Percentiles rank a stretch among this genome's conserved stretches.
These are phyloP conservation scores for Termitomyces sp. DNA, from an alignment of 768 basidiomycete genomes.

Conservation along the genomic window DNA sequence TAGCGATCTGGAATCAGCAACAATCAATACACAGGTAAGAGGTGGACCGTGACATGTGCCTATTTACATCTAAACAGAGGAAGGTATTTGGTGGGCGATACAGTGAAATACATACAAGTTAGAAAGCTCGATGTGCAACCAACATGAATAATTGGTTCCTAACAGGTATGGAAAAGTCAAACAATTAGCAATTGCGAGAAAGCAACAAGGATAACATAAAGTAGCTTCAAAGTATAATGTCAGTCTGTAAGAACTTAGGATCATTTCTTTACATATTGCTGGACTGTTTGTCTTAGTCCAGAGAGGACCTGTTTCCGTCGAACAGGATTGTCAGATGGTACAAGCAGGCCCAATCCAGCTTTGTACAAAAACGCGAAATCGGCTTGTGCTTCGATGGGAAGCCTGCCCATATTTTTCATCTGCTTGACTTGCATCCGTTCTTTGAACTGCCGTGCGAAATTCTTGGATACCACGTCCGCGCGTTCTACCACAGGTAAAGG, in stretches of 20 bases:
- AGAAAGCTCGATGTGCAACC: neutral
- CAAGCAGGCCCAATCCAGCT: slow-evolving; percentile 47
- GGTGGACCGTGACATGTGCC: no score
- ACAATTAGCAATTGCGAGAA: neutral
- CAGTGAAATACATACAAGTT: neutral
- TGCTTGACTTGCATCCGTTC: slow-evolving; percentile 67
- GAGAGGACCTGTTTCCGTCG: slow-evolving; percentile 48
- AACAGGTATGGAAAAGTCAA: neutral
- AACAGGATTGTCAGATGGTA: slow-evolving; percentile 49
- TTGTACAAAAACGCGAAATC: slow-evolving; percentile 82
- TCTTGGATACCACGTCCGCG: slow-evolving; percentile 81
- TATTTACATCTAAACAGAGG: neutral
- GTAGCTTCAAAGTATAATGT: neutral
- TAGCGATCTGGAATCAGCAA: no score
- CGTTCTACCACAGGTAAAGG: slow-evolving; percentile 80
- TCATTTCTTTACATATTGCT: slow-evolving; percentile 15
- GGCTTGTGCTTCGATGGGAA: slow-evolving; percentile 82
- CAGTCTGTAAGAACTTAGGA: neutral
- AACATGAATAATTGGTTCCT: neutral
- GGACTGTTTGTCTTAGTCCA: slow-evolving; percentile 39
- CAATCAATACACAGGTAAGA: no score
- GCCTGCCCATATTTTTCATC: slow-evolving; percentile 41
- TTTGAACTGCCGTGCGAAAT: slow-evolving; percentile 86
- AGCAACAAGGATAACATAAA: slow-evolving; percentile 7
- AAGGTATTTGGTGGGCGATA: neutral